phyloP scores from a whole-genome alignment of 1,284 basidiomycete species.

The Pseudozyma hubeiensis region DNA sequence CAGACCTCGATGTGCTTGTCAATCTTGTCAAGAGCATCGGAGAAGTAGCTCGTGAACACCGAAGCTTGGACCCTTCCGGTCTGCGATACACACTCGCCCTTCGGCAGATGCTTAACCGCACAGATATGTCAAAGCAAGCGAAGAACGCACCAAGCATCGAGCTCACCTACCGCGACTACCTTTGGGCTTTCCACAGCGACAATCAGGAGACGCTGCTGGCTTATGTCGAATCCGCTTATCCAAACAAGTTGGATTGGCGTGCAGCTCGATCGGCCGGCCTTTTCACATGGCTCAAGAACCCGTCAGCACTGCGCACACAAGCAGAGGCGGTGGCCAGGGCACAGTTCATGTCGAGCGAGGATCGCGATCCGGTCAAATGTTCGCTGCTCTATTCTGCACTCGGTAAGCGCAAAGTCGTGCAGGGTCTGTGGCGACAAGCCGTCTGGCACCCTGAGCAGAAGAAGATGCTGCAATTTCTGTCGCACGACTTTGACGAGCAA shows the following conservation, averaged over 20 bases:
- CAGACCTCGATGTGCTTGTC: constrained; percentile 82
- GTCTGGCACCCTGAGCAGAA: constrained; percentile 91
- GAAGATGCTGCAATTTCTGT: constrained; percentile 90
- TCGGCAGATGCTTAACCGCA: constrained; percentile 30
- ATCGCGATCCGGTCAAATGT: constrained; percentile 84
- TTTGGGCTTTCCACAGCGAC: constrained; percentile 95
- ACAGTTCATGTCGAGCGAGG: constrained; percentile 79
- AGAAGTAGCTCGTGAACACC: constrained; percentile 88
- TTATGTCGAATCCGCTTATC: constrained; percentile 78
- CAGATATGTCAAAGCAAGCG: background rate
- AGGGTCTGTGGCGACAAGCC: constrained; percentile 94
- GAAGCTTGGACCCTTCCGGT: constrained; percentile 87
- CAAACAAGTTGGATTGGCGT: constrained; percentile 85
- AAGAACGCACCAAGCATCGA: background rate
- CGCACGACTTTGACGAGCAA: constrained; percentile 86
- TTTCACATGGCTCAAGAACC: constrained; percentile 81
- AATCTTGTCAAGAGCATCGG: constrained; percentile 85
- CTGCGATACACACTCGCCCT: constrained; percentile 69
- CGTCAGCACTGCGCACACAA: constrained; percentile 75
- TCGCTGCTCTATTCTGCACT: constrained; percentile 95
- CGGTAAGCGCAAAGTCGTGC: constrained; percentile 88
- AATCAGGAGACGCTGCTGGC: constrained; percentile 84
- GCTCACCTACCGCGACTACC: constrained; percentile 87
- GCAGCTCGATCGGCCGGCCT: constrained; percentile 87
- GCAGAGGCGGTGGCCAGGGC: constrained; percentile 92